phyloP scores from a whole-genome alignment of 106 monocot genomes.

The Dioscorea zingiberensis region DNA sequence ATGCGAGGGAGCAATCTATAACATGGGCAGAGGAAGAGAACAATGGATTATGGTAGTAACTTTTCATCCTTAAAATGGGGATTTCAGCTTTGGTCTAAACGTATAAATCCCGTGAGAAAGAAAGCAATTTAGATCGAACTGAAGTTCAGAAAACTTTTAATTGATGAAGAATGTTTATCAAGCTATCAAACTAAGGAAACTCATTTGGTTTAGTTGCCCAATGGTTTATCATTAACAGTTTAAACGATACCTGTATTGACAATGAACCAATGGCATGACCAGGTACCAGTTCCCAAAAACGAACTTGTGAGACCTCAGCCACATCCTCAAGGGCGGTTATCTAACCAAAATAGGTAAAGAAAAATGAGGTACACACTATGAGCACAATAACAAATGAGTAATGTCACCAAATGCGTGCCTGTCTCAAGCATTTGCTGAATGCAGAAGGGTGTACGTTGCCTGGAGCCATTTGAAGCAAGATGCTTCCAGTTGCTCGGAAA shows the following conservation, averaged over 20 bases:
- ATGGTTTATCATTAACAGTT: neutral
- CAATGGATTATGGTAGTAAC: neutral
- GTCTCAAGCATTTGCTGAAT: constrained; percentile 82
- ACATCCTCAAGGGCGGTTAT: constrained; percentile 74
- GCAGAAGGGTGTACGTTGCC: constrained; percentile 61
- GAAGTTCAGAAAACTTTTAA: neutral
- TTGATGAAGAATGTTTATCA: neutral
- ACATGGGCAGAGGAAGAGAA: neutral
- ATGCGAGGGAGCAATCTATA: neutral
- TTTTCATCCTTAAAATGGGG: neutral
- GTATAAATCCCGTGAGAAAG: neutral
- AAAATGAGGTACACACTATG: neutral
- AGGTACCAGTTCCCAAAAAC: constrained; percentile 97
- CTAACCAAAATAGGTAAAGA: constrained; percentile 24
- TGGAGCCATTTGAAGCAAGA: constrained; percentile 88
- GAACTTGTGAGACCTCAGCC: constrained; percentile 66
- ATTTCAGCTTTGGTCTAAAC: neutral
- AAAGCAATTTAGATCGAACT: neutral
- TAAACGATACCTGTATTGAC: constrained; percentile 55
- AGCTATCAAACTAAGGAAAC: neutral
- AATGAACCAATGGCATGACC: constrained; percentile 81
- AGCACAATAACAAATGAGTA: neutral
- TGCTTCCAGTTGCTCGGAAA: constrained; percentile 62
- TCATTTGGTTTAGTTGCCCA: neutral
- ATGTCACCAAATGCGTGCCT: constrained; percentile 27